phyloP scores from a whole-genome alignment of 176 grass and related monocot genomes.

The Themeda triandra region DNA sequence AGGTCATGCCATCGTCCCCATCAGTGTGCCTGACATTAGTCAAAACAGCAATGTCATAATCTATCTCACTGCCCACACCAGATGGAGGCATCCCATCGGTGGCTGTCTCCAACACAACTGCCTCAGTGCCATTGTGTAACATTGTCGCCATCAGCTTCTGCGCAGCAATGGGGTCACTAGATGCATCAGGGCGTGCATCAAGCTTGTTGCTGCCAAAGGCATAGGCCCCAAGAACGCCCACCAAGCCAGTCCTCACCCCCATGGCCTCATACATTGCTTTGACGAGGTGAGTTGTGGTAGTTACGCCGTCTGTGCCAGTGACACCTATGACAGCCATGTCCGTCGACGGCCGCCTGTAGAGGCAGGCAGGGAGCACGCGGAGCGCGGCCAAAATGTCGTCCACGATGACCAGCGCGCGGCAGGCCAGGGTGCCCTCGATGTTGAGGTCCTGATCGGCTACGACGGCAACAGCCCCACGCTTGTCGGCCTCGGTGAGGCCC shows the following conservation, averaged over 20 bases:
- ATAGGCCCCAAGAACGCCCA: conserved; percentile 68
- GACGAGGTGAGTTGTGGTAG: conserved; percentile 68
- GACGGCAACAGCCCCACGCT: conserved; percentile 78
- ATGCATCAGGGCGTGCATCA: conserved; percentile 45
- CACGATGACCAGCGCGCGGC: conserved; percentile 84
- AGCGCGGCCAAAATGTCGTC: conserved; percentile 62
- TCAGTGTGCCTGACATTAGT: conserved; percentile 68
- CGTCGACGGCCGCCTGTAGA: conserved; percentile 71
- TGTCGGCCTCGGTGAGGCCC: conserved; percentile 84
- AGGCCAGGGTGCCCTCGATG: conserved; percentile 86
- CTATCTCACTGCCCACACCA: conserved; percentile 56
- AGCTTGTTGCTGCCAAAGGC: conserved; percentile 67
- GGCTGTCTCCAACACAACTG: conserved; percentile 68
- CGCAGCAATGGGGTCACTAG: conserved; percentile 54
- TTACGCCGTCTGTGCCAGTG: conserved; percentile 59
- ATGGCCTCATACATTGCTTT: conserved; percentile 91
- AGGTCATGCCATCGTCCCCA: conserved; percentile 45
- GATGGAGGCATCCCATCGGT: conserved; percentile 44
- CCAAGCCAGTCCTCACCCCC: conserved; percentile 73
- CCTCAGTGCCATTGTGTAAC: conserved; percentile 88
- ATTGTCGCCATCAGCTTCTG: conserved; percentile 94
- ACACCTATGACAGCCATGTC: conserved; percentile 69
- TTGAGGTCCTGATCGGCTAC: conserved; percentile 85
- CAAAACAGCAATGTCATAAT: conserved; percentile 84
- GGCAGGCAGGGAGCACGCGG: conserved; percentile 58